Conservation (phyloP, 148 eudicot genomes). For the Simmondsia chinensis region DNA sequence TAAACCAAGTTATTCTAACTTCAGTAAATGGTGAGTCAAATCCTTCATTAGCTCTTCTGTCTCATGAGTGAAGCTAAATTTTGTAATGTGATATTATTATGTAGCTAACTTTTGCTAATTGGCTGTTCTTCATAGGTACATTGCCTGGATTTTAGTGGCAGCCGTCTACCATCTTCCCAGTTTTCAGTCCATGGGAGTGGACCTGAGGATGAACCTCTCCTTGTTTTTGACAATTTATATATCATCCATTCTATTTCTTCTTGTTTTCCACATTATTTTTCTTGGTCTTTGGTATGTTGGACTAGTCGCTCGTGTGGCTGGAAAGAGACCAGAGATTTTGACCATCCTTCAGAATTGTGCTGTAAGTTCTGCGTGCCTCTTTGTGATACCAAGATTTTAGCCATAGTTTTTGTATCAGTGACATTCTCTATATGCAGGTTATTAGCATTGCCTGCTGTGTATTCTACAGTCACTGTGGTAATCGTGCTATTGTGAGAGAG, state of each 20-base stretch:
- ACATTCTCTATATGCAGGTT: slow-evolving; percentile 47
- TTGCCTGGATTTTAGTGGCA: slow-evolving; percentile 91
- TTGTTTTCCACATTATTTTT: slow-evolving; percentile 84
- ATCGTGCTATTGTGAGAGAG: slow-evolving; percentile 67
- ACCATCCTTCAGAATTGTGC: slow-evolving; percentile 95
- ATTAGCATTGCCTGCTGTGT: slow-evolving; percentile 96
- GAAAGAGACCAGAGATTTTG: slow-evolving; percentile 72
- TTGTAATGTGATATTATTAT: too few species aligned
- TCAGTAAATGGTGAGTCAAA: slow-evolving; percentile 76
- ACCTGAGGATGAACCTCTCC: slow-evolving; percentile 96
- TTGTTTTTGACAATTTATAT: slow-evolving; percentile 80
- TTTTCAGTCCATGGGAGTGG: slow-evolving; percentile 98
- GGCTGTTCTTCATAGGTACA: slow-evolving; percentile 50
- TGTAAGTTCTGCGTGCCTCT: slow-evolving; percentile 34
- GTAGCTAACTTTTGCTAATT: slow-evolving; percentile 6
- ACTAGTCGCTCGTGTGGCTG: slow-evolving; percentile 95
- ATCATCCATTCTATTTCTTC: slow-evolving; percentile 81
- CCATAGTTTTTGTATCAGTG: too few species aligned
- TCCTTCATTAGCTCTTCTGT: too few species aligned
- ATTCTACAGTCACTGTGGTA: slow-evolving; percentile 98
- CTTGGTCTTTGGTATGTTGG: slow-evolving; percentile 96
- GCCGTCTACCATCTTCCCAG: slow-evolving; percentile 96
- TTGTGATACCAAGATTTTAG: too few species aligned
- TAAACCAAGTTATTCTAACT: slow-evolving; percentile 95
- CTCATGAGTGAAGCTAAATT: too few species aligned